Evolutionary conservation across 2,329 filamentous ascomycete genomes (phyloP), one percentile per base, ranked within the genome.

Genomic region (Sclerotinia trifoliorum): DNA sequence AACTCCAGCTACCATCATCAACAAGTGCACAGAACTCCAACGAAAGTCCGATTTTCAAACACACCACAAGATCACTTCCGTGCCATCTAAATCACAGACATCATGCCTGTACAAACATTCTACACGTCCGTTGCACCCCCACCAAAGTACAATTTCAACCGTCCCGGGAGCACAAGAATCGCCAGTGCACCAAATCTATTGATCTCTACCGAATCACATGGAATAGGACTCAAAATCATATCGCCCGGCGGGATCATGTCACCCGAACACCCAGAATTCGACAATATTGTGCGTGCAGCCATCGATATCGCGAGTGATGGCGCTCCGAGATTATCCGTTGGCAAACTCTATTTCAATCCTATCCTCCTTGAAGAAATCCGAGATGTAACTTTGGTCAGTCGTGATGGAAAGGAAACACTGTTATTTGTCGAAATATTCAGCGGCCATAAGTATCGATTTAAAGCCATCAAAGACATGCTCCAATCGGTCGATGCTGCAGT

Each of bases 401-500:
- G 2, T 0, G 3, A 61, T 24, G 26, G 44, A 0, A 19, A 13
- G 2, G 29, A 17, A 21, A 61, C 13, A 19, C 0, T 3, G 0
- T 17, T 61, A 7, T 10, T 5, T 17, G 19, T 35, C 3, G 8
- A 35, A n/a, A 19, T 35, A 0, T 1, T 24, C 4, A 2, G 21
- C 21, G 7, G 8, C 26, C 10, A 24, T 29, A 2, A 1, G 6
- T 8, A 17, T 3, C 58, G 58, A 4, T 1, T 24, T 2, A 19
- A 11, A 17, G 19, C 21, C 8, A 35, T 61, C 21, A 1, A 49
- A 0, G 2, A 17, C 0, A 24, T 24, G 2, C 0, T 49, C 1
- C 3, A 11, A 17, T 17, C n/a, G 1, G 46, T 51, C 3, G 13
- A 51, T 13, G 15, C 11, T 10, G 29, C 26, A 26, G 11, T 1